Percentiles rank a stretch among this genome's conserved stretches.
Evolutionary conservation across 2,329 filamentous ascomycete genomes (phyloP).

Genomic region (Penicillium sp.): DNA sequence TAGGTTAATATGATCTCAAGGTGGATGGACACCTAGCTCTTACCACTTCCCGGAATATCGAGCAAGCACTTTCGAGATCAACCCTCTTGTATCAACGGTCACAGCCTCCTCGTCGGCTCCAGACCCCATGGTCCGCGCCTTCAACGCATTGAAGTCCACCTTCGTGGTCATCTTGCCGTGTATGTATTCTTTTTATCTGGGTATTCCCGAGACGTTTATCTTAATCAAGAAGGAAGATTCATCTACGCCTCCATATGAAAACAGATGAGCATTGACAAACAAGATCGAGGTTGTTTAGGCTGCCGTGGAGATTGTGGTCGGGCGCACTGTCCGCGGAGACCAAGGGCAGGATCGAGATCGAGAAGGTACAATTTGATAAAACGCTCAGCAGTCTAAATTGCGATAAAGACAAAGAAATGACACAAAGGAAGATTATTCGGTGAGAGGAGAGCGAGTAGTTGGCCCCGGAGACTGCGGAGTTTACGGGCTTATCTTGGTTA

Average conservation of each 20-base stretch:
- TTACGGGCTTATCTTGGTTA: slow-evolving; percentile 15
- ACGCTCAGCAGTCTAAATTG: neutral
- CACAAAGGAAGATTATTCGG: neutral
- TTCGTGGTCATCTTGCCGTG: slow-evolving; percentile 63
- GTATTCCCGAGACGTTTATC: neutral
- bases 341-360: too few species aligned
- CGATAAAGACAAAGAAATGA: neutral
- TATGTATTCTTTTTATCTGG: neutral
- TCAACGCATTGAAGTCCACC: slow-evolving; percentile 65
- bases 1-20: slow-evolving; percentile 13
- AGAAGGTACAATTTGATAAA: neutral
- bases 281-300: slow-evolving; percentile 1
- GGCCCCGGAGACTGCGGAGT: slow-evolving; percentile 14
- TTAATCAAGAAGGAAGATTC: too few species aligned
- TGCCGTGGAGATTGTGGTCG: neutral
- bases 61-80: slow-evolving; percentile 97
- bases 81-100: slow-evolving; percentile 90
- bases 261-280: neutral
- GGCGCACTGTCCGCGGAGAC: neutral
- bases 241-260: neutral
- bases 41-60: slow-evolving; percentile 96
- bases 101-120: slow-evolving; percentile 94
- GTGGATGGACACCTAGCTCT: slow-evolving; percentile 35
- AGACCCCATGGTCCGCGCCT: slow-evolving; percentile 80
- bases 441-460: neutral